phyloP scores from a whole-genome alignment of 2,329 filamentous ascomycete genomes.

The Hymenoscyphus fructigenus region DNA sequence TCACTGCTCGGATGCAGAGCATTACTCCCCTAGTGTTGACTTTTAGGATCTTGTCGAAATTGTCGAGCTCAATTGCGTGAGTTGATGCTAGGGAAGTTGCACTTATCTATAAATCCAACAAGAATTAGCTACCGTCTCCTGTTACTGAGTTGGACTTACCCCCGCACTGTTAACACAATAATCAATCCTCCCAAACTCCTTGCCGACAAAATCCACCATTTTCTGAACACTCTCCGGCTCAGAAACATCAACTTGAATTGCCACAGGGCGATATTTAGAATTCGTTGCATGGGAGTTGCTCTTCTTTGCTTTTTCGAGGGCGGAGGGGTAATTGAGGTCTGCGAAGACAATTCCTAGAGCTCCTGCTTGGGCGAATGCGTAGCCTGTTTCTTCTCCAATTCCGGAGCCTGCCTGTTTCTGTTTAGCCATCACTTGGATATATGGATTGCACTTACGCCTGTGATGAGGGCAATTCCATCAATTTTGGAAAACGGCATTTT shows the following conservation, averaged over 20 bases:
- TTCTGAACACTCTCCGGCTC: constrained; percentile 25
- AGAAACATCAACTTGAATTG: constrained; percentile 29
- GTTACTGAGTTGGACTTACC: constrained; percentile 4
- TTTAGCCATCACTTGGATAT: background rate
- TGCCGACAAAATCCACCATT: constrained; percentile 39
- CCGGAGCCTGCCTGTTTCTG: constrained; percentile 1
- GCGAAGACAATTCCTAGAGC: constrained; percentile 28
- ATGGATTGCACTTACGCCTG: background rate
- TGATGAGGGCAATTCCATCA: constrained; percentile 8
- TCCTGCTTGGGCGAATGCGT: constrained; percentile 6
- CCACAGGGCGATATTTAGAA: constrained; percentile 27
- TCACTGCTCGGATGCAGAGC: constrained; percentile 36
- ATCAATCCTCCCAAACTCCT: constrained; percentile 50
- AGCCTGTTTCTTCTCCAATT: constrained; percentile 6
- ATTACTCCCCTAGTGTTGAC: constrained; percentile 38
- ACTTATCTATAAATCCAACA: background rate
- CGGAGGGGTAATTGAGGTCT: constrained; percentile 28
- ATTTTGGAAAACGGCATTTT: background rate
- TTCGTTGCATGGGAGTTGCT: constrained; percentile 31
- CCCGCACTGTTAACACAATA: constrained; percentile 54
- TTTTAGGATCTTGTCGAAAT: constrained; percentile 33
- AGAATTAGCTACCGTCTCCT: no score
- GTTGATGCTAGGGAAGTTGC: constrained; percentile 14
- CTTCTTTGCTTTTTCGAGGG: constrained; percentile 27
- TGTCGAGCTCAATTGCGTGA: constrained; percentile 26